Percentiles rank a stretch among this genome's conserved stretches.
Conservation (phyloP, 495 filamentous ascomycete genomes). For the Hypomontagnella monticulosa region DNA sequence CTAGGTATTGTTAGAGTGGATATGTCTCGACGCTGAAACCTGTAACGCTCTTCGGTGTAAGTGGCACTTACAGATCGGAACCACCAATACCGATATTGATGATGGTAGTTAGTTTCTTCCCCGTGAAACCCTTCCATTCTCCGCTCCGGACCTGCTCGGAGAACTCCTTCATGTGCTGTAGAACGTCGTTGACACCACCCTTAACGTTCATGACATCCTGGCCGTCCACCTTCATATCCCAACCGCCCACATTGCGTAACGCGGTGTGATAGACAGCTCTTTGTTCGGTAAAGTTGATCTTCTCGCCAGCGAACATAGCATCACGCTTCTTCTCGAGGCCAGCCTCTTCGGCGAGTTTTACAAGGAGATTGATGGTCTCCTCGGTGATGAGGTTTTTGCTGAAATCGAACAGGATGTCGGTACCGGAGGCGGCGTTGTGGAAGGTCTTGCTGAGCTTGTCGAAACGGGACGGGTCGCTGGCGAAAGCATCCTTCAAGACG, state of each 20-base stretch:
- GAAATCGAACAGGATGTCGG: slow-evolving; percentile 95
- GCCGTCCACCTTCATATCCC: slow-evolving; percentile 92
- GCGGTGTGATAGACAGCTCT: slow-evolving; percentile 96
- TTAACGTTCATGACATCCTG: slow-evolving; percentile 86
- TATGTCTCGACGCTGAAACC: background rate
- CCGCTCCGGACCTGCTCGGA: slow-evolving; percentile 93
- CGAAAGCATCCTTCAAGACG: slow-evolving; percentile 91
- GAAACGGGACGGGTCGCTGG: slow-evolving; percentile 88
- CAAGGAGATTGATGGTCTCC: slow-evolving; percentile 84
- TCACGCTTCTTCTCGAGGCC: slow-evolving; percentile 91
- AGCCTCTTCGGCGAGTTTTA: slow-evolving; percentile 91
- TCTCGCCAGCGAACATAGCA: slow-evolving; percentile 95
- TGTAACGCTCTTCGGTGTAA: background rate
- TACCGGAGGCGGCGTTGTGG: slow-evolving; percentile 66
- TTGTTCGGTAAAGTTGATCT: slow-evolving; percentile 99
- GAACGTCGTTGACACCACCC: slow-evolving; percentile 81
- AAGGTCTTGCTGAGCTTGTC: slow-evolving; percentile 88
- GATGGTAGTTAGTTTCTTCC: slow-evolving; percentile 95
- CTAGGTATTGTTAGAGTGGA: slow-evolving; percentile 60
- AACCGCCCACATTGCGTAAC: slow-evolving; percentile 84
- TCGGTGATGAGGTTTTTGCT: slow-evolving; percentile 98
- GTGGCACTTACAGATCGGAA: slow-evolving; percentile 84
- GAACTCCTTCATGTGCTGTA: slow-evolving; percentile 98
- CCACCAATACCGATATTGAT: slow-evolving; percentile 98
- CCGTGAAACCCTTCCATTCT: slow-evolving; percentile 98